Conservation (phyloP, 2,329 filamentous ascomycete genomes). For the Fusarium sp. region DNA sequence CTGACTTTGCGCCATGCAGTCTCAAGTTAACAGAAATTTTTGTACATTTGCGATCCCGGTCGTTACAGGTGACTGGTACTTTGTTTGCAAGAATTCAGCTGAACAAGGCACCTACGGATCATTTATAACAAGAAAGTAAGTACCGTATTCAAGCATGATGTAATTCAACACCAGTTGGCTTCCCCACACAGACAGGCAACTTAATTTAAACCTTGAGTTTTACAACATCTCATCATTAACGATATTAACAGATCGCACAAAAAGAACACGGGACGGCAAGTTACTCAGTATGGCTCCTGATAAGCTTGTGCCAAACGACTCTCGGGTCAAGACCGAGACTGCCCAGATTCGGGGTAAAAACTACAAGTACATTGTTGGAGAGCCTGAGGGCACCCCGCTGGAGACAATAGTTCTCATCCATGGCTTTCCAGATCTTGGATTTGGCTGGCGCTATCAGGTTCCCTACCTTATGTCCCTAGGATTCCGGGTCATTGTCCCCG, state of each 20-base stretch:
- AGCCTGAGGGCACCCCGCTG: constrained; percentile 55
- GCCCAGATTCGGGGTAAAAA: constrained; percentile 72
- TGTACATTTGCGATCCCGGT: not conserved
- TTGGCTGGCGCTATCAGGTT: constrained; percentile 92
- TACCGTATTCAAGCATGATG: constrained; percentile 6
- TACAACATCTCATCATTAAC: constrained; percentile 1
- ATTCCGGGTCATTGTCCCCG: constrained; percentile 82
- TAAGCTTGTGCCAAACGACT: constrained; percentile 72
- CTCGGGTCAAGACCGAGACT: constrained; percentile 71
- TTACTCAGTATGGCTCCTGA: constrained; percentile 58
- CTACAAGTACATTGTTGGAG: constrained; percentile 72
- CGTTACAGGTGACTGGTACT: not conserved
- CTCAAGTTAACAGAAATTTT: not conserved
- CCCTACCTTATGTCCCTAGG: constrained; percentile 76
- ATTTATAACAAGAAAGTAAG: constrained; percentile 10
- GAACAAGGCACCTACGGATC: not conserved
- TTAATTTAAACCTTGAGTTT: not conserved
- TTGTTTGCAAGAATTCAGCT: not conserved
- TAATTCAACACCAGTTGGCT: not conserved
- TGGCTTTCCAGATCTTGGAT: constrained; percentile 84
- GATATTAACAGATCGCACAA: not conserved
- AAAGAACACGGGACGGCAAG: not conserved
- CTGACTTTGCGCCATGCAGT: not conserved
- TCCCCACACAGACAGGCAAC: not conserved
- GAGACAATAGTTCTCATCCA: constrained; percentile 68